phyloP scores from a whole-genome alignment of 768 basidiomycete species.

The Pisolithus sp. region DNA sequence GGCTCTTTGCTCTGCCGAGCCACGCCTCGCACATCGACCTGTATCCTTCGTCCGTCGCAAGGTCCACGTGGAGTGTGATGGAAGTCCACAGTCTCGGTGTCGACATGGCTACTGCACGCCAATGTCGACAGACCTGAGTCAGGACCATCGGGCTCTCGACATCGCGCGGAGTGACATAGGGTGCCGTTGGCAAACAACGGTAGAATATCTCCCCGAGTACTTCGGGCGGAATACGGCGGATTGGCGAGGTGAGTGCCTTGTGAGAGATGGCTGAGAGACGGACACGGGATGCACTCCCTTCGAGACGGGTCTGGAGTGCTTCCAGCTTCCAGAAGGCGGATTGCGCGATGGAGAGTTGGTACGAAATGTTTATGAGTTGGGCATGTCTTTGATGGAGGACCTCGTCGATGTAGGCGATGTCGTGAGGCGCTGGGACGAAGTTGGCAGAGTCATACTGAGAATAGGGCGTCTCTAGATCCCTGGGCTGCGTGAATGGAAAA shows the following conservation, averaged over 20 bases:
- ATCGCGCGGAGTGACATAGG: constrained; percentile 19
- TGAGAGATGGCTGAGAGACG: constrained; percentile 19
- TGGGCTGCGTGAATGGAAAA: constrained; percentile 2
- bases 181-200: constrained; percentile 19
- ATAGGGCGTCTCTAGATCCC: constrained; percentile 15
- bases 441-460: constrained; percentile 6
- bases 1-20: constrained; percentile 24
- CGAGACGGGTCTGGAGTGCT: constrained; percentile 13
- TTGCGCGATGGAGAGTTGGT: constrained; percentile 15
- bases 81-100: constrained; percentile 30
- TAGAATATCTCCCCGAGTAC: constrained; percentile 26
- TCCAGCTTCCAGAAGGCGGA: constrained; percentile 14
- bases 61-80: constrained; percentile 17
- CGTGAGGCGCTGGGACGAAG: constrained; percentile 9
- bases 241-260: constrained; percentile 16
- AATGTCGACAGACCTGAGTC: constrained; percentile 22
- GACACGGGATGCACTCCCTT: constrained; percentile 11
- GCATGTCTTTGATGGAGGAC: constrained; percentile 14
- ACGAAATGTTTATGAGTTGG: constrained; percentile 15
- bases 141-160: constrained; percentile 21
- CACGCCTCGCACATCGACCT: constrained; percentile 20
- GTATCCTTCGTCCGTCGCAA: constrained; percentile 1
- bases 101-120: constrained; percentile 25
- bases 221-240: constrained; percentile 22
- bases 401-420: constrained; percentile 12